A percentile compares a stretch with the other conserved stretches of the same genome.
Evolutionary conservation across 1,139 yeast genomes (phyloP).

Genomic region (Saccharomyces hybrid): DNA sequence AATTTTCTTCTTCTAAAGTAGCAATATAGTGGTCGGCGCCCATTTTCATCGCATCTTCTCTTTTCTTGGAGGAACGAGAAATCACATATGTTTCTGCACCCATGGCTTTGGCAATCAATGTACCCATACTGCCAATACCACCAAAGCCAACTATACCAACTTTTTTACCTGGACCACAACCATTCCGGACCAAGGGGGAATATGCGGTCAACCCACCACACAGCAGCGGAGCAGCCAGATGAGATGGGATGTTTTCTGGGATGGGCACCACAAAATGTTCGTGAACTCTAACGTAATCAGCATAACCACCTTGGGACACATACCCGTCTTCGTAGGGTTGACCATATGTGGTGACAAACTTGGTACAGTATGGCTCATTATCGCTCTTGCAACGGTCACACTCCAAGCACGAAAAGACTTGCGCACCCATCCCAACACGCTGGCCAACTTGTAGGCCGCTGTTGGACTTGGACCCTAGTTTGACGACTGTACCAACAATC

Average conservation of each 20-base stretch:
- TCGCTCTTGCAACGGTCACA: slow-evolving; percentile 39
- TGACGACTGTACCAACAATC: slow-evolving; percentile 43
- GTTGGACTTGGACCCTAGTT: slow-evolving; percentile 35
- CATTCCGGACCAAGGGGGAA: slow-evolving; percentile 44
- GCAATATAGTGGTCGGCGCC: slow-evolving; percentile 50
- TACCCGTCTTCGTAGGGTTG: slow-evolving; percentile 39
- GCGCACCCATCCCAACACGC: slow-evolving; percentile 50
- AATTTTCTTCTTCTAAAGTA: slow-evolving; percentile 38
- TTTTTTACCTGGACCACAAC: slow-evolving; percentile 37
- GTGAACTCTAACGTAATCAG: slow-evolving; percentile 43
- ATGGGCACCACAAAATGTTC: slow-evolving; percentile 43
- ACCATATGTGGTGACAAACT: slow-evolving; percentile 40
- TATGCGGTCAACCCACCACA: slow-evolving; percentile 50
- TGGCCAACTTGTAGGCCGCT: slow-evolving; percentile 39
- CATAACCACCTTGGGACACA: slow-evolving; percentile 49
- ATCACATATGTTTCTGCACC: slow-evolving; percentile 53
- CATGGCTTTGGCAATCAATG: slow-evolving; percentile 49
- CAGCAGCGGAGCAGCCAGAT: slow-evolving; percentile 43
- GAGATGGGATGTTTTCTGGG: slow-evolving; percentile 40
- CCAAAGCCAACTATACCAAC: slow-evolving; percentile 56
- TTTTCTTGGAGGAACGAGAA: slow-evolving; percentile 44
- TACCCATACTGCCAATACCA: slow-evolving; percentile 56
- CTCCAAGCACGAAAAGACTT: slow-evolving; percentile 39
- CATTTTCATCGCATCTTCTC: slow-evolving; percentile 44
- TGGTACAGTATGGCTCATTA: slow-evolving; percentile 44